Evolutionary conservation across 768 basidiomycete species (phyloP), one percentile per base, ranked within the genome.

Genomic region (Russula sp.): DNA sequence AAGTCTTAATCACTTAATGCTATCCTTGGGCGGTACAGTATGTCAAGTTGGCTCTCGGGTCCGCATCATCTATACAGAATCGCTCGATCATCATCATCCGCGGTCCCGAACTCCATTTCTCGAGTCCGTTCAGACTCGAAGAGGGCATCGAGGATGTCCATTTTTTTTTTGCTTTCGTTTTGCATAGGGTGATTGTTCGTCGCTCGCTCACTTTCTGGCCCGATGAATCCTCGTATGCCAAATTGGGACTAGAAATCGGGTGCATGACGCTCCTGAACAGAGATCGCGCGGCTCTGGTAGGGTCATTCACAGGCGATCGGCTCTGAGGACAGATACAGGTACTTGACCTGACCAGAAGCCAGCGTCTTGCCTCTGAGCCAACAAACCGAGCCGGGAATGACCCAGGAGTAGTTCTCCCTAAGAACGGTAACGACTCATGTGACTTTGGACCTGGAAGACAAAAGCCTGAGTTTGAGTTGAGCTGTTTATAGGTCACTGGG

Each of bases 51-150:
- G 67, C 6, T 8, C 26, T 10, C 24, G 93, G 92, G 84, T 96
- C 69, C 91, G 96, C 36, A 88, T 98, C 61, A 98, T 98, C 72
- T 98, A 42, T 93, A 99, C 97, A 99, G 75, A 95, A 92, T 71
- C 82, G 89, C 63, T 89, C 93, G 0, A 88, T 98, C 52, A 83
- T 82, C 59, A n/a, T n/a, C n/a, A n/a, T n/a, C n/a, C 82, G 95
- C 52, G 96, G 97, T n/a, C 1, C 91, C 92, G 4, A 81, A 90
- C 73, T 97, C 94, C 3, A 96, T 98, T 69, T 92, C 73, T 84
- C 83, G 8, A 80, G 93, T 52, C 79, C 98, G 56, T 80, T 87
- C 34, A 89, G 88, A n/a, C n/a, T n/a, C n/a, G n/a, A n/a, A 69
- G 90, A 93, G 74, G 89, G 87, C 34, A 95, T 99, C 57, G 85